These are phyloP conservation scores for Chimonanthus praecox DNA, from an alignment of 164 flowering plant species.

Conservation along the genomic window DNA sequence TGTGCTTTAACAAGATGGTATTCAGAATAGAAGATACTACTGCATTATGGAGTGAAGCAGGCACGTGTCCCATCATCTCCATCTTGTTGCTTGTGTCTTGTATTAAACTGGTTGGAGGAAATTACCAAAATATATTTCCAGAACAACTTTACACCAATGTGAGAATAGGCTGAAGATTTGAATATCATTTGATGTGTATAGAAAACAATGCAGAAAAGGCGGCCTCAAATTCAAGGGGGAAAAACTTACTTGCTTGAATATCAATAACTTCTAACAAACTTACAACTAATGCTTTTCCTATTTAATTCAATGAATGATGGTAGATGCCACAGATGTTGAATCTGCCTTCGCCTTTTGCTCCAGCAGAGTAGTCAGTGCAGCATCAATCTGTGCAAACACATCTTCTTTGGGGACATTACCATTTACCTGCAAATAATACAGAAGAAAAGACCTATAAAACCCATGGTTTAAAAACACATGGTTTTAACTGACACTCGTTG, in stretches of 20 bases:
- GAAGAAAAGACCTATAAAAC: background rate
- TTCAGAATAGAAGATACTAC: no score
- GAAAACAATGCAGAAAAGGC: background rate
- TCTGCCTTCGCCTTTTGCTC: slow-evolving; percentile 16
- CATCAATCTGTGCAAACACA: slow-evolving; percentile 58
- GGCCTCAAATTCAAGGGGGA: background rate
- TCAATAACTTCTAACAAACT: background rate
- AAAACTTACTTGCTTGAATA: background rate
- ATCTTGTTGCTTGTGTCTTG: no score
- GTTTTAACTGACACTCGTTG: no score
- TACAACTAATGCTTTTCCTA: background rate
- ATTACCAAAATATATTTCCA: background rate
- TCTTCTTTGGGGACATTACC: slow-evolving; percentile 50
- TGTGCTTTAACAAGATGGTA: no score
- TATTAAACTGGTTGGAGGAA: background rate
- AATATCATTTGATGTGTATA: background rate
- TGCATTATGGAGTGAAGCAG: no score
- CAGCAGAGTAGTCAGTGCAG: slow-evolving; percentile 31
- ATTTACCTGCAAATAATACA: slow-evolving; percentile 41
- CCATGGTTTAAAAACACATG: background rate
- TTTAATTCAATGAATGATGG: background rate
- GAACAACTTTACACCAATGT: background rate
- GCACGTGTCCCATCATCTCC: no score
- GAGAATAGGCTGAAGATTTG: background rate
- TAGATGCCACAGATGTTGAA: slow-evolving; percentile 8